Base-by-base conservation (phyloP, 108 stramenopile species). In the Fragilaria crotonensis region DNA sequence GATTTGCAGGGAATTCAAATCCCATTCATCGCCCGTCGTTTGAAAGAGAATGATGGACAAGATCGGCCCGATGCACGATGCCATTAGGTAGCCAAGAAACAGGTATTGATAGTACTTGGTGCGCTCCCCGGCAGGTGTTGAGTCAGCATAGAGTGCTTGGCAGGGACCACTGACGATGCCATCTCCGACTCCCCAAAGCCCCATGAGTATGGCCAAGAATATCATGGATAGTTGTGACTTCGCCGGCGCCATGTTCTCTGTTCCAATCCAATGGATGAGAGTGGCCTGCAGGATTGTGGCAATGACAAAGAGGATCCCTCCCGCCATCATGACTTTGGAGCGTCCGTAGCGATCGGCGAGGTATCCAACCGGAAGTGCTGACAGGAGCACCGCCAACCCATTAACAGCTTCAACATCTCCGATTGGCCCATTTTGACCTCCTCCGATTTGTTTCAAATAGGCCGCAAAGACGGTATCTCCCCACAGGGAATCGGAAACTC, bases 61-160 rank as follows among this genome's bases (percentile, higher is more conserved):
- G 11, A 80, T 19, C 14, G 88, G 88, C 18, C 88, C 88, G 4
- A 83, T 28, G 21, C 71, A 53, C 0, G 70, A 66, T 0, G 77
- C 65, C 0, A 66, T 27, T 19, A 68, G 47, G 60, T 75, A 80
- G 48, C 56, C 51, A 0, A 49, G 62, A 63, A 78, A 85, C 1
- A 73, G 33, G 36, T 75, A 81, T 7, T 66, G 78, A 45, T 69
- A 83, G 29, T 68, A 70, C 1, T 55, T 46, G 21, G 75, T 71
- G 20, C 86, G 75, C 62, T 67, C n/a, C 17, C 86, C 86, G 20
- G 59, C 51, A 9, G 79, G 72, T 2, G 57, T 78, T 2, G 76
- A 80, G 67, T 88, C 86, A 2, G 86, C 77, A 56, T 63, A 81
- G 5, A 88, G 66, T 45, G 86, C 86, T 48, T 77, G 63, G 5